These are phyloP conservation scores for Skeletonema marinoi DNA, from an alignment of 108 stramenopile species.

Conservation along the genomic window DNA sequence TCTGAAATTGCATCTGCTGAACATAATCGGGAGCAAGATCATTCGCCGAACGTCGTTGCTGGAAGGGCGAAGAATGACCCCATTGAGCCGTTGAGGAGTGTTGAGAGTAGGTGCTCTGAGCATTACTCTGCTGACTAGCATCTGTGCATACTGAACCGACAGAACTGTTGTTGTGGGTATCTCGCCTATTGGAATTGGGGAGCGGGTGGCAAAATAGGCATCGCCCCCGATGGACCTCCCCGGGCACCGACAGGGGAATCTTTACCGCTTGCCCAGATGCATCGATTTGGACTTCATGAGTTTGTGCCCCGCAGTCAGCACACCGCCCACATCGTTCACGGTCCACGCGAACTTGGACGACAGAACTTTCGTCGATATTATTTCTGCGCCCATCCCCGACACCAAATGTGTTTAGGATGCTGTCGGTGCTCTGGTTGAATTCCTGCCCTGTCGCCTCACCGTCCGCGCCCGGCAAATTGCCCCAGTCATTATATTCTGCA, in stretches of 20 bases:
- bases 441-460: not conserved
- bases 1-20: conserved; percentile 2
- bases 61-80: conserved; percentile 6
- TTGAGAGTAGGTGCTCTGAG: conserved; percentile 30
- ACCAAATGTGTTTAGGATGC: conserved; percentile 3
- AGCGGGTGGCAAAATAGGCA: conserved; percentile 63
- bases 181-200: conserved; percentile 4
- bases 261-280: conserved; percentile 23
- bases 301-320: conserved; percentile 53
- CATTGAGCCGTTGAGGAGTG: conserved; percentile 39
- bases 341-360: conserved; percentile 35
- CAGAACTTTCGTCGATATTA: not conserved
- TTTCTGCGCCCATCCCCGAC: not conserved
- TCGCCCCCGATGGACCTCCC: conserved; percentile 62
- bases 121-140: conserved; percentile 22
- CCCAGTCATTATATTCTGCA: conserved; percentile 29
- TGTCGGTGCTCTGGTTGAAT: conserved; percentile 3
- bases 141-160: conserved; percentile 28
- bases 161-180: not conserved
- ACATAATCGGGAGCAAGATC: conserved; percentile 2
- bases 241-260: conserved; percentile 49
- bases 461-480: conserved; percentile 10
- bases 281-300: conserved; percentile 50
- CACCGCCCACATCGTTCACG: conserved; percentile 54
- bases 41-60: not conserved